Evolutionary conservation across 2,329 filamentous ascomycete species (phyloP).

Genomic region (Sclerotinia minor): DNA sequence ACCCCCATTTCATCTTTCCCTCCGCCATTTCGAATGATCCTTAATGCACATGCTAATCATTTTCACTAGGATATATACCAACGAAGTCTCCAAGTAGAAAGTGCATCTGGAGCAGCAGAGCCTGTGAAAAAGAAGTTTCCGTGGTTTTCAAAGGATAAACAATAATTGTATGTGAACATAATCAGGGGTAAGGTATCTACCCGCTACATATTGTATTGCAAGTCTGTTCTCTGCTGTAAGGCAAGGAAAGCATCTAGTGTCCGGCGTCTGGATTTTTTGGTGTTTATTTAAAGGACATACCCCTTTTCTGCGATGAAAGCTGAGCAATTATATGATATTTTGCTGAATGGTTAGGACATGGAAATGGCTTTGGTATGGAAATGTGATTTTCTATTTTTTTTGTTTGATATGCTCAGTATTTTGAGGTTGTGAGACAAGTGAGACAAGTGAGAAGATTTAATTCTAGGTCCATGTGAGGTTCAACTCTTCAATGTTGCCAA

Average conservation of each 20-base stretch:
- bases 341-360: neutral
- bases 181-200: constrained; percentile 1
- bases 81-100: constrained; percentile 60
- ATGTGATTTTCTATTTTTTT: neutral
- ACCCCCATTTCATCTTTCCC: neutral
- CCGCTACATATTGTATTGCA: constrained; percentile 2
- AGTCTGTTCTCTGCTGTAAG: constrained; percentile 3
- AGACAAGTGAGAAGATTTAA: neutral
- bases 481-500: too few species aligned
- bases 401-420: neutral
- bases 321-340: constrained; percentile 8
- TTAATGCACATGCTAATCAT: constrained; percentile 18
- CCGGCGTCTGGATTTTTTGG: constrained; percentile 8
- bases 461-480: too few species aligned
- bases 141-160: constrained; percentile 52
- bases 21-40: constrained; percentile 2
- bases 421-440: too few species aligned
- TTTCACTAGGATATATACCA: constrained; percentile 61
- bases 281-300: constrained; percentile 13
- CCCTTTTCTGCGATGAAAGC: constrained; percentile 4
- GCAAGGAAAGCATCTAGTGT: constrained; percentile 9
- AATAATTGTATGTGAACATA: constrained; percentile 7
- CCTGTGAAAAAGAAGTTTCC: constrained; percentile 64
- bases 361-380: neutral
- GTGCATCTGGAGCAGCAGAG: constrained; percentile 50